A percentile compares a stretch with the other conserved stretches of the same genome.
Conservation (phyloP, 768 basidiomycete species). For the Galerina sulciceps region DNA sequence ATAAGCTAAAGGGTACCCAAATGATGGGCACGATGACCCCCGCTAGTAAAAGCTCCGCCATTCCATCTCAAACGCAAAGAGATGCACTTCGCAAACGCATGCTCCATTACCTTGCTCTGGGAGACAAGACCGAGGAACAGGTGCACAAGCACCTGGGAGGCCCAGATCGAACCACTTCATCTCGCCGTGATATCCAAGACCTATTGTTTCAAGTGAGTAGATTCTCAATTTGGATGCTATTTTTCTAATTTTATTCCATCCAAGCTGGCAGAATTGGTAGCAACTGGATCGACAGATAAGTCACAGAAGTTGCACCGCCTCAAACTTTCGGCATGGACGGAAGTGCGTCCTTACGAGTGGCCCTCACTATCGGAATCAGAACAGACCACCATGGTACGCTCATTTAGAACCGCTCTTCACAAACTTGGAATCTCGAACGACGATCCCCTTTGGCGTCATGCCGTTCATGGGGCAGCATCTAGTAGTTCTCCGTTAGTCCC, state of each 20-base stretch:
- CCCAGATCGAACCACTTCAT: slow-evolving; percentile 32
- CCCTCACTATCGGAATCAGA: slow-evolving; percentile 51
- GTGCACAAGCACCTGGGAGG: slow-evolving; percentile 54
- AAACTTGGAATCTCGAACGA: slow-evolving; percentile 58
- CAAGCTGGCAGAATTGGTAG: slow-evolving; percentile 56
- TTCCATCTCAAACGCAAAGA: slow-evolving; percentile 8
- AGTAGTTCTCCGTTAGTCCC: slow-evolving; percentile 15
- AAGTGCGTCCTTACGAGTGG: slow-evolving; percentile 74
- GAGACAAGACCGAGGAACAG: slow-evolving; percentile 53
- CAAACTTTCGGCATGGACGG: slow-evolving; percentile 61
- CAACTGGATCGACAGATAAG: slow-evolving; percentile 35
- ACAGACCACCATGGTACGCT: slow-evolving; percentile 51
- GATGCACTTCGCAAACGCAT: slow-evolving; percentile 41
- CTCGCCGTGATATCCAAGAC: slow-evolving; percentile 46
- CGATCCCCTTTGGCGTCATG: slow-evolving; percentile 68
- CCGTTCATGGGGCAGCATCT: slow-evolving; percentile 32
- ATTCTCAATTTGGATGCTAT: slow-evolving; percentile 1
- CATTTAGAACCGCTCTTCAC: slow-evolving; percentile 52
- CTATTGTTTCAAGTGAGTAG: slow-evolving; percentile 52
- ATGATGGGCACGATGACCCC: not conserved
- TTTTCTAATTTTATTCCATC: slow-evolving; percentile 1
- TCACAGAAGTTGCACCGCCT: slow-evolving; percentile 52
- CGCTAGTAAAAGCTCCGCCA: slow-evolving; percentile 14
- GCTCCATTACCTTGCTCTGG: slow-evolving; percentile 55
- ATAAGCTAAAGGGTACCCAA: slow-evolving; percentile 20